Percentiles rank a stretch among this genome's conserved stretches.
Conservation (phyloP, 768 basidiomycete genomes). For the Austroboletus eburneus region DNA sequence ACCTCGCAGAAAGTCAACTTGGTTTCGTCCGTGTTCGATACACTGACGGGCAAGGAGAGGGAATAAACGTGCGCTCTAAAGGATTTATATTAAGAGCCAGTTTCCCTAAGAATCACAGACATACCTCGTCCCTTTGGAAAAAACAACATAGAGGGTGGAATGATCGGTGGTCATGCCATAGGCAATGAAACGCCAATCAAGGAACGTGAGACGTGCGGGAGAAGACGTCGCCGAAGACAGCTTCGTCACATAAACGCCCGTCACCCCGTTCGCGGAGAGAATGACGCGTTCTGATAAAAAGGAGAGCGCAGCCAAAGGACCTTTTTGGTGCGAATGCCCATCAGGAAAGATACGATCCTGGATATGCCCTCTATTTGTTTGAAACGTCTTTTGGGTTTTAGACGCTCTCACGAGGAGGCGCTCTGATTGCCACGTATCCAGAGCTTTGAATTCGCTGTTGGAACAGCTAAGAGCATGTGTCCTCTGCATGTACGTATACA, state of each 20-base stretch:
- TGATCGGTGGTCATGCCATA: constrained; percentile 3
- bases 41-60: constrained; percentile 1
- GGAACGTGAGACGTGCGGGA: constrained; percentile 5
- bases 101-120: background rate
- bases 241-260: constrained; percentile 16
- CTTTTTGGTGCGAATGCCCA: background rate
- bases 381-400: constrained; percentile 4
- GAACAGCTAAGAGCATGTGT: constrained; percentile 3
- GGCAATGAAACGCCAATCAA: constrained; percentile 2
- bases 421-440: background rate
- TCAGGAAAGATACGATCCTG: background rate
- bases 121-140: constrained; percentile 8
- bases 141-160: constrained; percentile 12
- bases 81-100: background rate
- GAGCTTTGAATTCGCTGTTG: constrained; percentile 4
- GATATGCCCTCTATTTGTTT: background rate
- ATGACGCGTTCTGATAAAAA: constrained; percentile 13
- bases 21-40: background rate
- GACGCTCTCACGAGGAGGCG: constrained; percentile 7
- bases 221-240: background rate
- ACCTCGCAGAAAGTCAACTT: constrained; percentile 1
- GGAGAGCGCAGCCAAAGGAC: background rate
- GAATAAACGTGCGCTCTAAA: constrained; percentile 10
- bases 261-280: constrained; percentile 6
- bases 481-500: constrained; percentile 2